Evolutionary conservation across 345 rosid species (phyloP).

Genomic region (Hibiscus trionum): DNA sequence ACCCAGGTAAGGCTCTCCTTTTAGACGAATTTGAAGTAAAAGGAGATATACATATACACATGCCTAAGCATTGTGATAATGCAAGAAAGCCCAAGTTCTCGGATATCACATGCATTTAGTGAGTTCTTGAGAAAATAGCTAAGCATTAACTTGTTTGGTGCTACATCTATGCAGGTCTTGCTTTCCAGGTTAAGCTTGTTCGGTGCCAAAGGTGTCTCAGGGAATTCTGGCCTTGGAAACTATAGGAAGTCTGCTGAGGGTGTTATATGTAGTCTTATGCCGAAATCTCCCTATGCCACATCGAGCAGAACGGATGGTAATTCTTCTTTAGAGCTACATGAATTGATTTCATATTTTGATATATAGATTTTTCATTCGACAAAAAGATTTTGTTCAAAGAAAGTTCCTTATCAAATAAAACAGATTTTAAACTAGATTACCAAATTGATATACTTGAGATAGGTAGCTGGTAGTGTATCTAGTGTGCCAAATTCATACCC

Average conservation of each 20-base stretch:
- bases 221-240: constrained; percentile 45
- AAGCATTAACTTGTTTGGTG: not conserved
- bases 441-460: not conserved
- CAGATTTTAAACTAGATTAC: not conserved
- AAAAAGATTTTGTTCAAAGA: not conserved
- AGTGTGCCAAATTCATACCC: not conserved
- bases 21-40: not conserved
- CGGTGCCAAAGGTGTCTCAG: constrained; percentile 47
- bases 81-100: not conserved
- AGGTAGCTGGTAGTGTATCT: too few species aligned
- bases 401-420: not conserved
- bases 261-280: constrained; percentile 86
- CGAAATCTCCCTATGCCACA: constrained; percentile 86
- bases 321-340: not conserved
- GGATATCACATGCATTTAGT: not conserved
- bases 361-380: not conserved
- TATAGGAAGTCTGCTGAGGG: constrained; percentile 84
- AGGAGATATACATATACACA: not conserved
- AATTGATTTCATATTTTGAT: not conserved
- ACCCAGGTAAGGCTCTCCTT: constrained; percentile 50
- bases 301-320: constrained; percentile 72
- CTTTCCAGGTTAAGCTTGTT: constrained; percentile 79
- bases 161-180: constrained; percentile 51
- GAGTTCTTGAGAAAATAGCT: not conserved
- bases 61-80: not conserved